A percentile compares a stretch with the other conserved stretches of the same genome.
Evolutionary conservation across 768 basidiomycete genomes (phyloP).

Genomic region (Hericium coralloides): DNA sequence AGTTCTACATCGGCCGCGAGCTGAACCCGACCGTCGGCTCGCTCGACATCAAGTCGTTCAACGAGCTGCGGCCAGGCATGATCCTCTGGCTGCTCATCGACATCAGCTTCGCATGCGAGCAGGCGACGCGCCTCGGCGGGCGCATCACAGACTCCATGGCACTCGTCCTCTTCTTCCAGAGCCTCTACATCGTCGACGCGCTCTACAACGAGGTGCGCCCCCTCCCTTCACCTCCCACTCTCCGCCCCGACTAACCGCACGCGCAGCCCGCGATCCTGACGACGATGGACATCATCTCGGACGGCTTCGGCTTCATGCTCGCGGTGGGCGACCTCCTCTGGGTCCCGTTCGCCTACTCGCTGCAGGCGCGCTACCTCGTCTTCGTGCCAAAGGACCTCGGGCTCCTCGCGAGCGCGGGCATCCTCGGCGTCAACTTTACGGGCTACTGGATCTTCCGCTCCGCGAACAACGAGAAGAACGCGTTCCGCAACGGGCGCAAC

Average conservation of each 20-base stretch:
- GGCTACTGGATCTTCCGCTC: conserved; percentile 91
- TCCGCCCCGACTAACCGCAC: background rate
- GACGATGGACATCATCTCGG: conserved; percentile 96
- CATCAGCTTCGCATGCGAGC: conserved; percentile 85
- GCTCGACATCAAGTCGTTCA: conserved; percentile 69
- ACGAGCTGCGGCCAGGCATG: conserved; percentile 82
- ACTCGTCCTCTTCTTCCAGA: conserved; percentile 79
- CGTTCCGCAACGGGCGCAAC: conserved; percentile 89
- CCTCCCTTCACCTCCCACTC: background rate
- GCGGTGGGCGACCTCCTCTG: conserved; percentile 85
- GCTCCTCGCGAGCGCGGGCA: conserved; percentile 39
- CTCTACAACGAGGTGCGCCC: conserved; percentile 79
- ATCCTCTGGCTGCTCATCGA: conserved; percentile 90
- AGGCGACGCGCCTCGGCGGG: conserved; percentile 73
- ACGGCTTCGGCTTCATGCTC: conserved; percentile 99
- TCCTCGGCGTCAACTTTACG: conserved; percentile 53
- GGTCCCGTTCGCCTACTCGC: conserved; percentile 91
- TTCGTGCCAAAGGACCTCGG: conserved; percentile 80
- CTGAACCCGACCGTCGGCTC: conserved; percentile 80
- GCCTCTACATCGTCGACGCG: conserved; percentile 78
- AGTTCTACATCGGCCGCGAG: conserved; percentile 94
- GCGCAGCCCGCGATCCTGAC: conserved; percentile 80
- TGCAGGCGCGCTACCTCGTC: conserved; percentile 94
- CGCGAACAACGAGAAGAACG: conserved; percentile 90
- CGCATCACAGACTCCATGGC: conserved; percentile 85